Base-by-base conservation (phyloP, 352 stramenopile genomes). In the Phytopythium cucurbitacearum region DNA sequence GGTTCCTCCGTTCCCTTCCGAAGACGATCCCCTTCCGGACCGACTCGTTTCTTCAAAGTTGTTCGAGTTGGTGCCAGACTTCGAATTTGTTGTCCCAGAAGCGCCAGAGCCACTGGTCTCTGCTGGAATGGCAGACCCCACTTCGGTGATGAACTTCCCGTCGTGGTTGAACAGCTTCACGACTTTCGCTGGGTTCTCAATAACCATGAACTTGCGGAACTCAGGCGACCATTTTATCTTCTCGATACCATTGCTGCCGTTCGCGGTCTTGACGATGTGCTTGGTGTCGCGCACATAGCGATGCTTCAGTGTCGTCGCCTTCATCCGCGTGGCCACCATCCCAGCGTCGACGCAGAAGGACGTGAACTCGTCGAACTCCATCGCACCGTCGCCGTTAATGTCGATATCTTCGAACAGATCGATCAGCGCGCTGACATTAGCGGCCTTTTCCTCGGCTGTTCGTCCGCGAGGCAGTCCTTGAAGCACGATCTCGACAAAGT, bases 341-440 rank as follows among this genome's bases (percentile, higher is more conserved):
- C 85, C 85, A 10, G 82, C 84, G 50, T 93, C 85, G 9, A 94
- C 82, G 56, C 85, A 95, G 51, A 88, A 95, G 21, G 76, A 89
- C 41, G 85, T 93, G 51, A 94, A 92, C 60, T 95, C 85, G 28
- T 89, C 80, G 50, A 92, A 93, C 42, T 95, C 85, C 67, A 94
- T 87, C 3, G 69, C 69, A 5, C 84, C 82, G 39, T 95, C 85
- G 32, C 85, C 85, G 44, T 95, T 95, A 60, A 92, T 89, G 57
- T 95, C 85, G 46, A 95, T 95, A 56, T 88, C 76, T 33, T 94
- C 78, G 37, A 95, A 95, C 9, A 91, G 63, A 38, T 92, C 82
- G 7, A 91, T 61, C 9, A 93, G 67, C 16, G 78, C 77, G 51
- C 59, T 76, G 7, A 93, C 62, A 48, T 69, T 83, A 0, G 68